A percentile compares a stretch with the other conserved stretches of the same genome.
These are phyloP conservation scores for Cyanidium caldarium DNA, from an alignment of 23 red algal genomes.

Conservation along the genomic window DNA sequence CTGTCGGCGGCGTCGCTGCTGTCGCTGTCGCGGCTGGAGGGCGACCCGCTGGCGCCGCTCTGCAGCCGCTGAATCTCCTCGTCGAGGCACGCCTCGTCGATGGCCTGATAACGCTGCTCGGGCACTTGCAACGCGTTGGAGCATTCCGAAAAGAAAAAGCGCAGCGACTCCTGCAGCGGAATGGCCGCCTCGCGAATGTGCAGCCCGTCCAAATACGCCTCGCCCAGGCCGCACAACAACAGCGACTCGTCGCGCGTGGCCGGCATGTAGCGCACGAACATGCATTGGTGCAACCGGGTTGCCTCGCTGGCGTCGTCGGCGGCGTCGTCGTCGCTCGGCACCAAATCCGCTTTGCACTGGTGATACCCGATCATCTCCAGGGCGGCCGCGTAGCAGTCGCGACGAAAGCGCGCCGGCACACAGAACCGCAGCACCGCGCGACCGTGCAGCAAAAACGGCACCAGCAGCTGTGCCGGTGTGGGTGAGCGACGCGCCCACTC, in stretches of 20 bases:
- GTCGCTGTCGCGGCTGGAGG: not conserved
- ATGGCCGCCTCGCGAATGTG: not conserved
- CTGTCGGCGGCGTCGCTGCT: not conserved
- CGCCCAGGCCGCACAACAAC: not conserved
- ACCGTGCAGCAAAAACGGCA: not conserved
- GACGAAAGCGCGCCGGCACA: not conserved
- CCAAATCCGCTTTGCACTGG: not conserved
- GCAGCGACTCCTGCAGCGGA: not conserved
- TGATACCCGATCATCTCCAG: not conserved
- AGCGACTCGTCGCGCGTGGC: not conserved
- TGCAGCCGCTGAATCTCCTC: not conserved
- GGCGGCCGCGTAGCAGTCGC: not conserved
- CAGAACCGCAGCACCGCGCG: not conserved
- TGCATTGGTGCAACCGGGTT: not conserved
- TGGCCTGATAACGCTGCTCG: not conserved
- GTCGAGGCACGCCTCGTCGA: not conserved
- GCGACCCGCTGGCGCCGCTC: not conserved
- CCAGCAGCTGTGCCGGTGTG: too few species aligned
- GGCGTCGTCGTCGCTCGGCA: not conserved
- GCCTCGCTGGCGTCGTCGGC: not conserved
- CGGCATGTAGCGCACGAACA: not conserved
- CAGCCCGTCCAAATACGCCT: not conserved
- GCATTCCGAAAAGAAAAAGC: not conserved
- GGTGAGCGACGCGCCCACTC: too few species aligned
- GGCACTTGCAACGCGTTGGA: not conserved